Base-by-base conservation (phyloP, 75 land plant genomes). In the Isoetes taiwanensis region DNA sequence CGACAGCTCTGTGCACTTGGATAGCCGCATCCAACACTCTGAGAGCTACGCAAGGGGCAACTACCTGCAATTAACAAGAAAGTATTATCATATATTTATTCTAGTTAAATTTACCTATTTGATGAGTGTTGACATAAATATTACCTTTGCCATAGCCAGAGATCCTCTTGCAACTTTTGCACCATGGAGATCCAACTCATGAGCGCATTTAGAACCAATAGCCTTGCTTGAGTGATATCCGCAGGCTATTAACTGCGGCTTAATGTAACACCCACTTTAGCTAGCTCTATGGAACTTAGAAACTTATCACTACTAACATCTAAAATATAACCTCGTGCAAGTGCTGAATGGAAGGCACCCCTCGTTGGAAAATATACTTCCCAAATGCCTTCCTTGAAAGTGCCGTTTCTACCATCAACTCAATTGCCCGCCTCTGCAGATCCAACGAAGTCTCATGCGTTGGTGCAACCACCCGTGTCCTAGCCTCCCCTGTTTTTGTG, bases 101-200 rank as follows among this genome's bases (percentile, higher is more conserved):
- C n/a, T n/a, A n/a, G n/a, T n/a, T n/a, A n/a, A n/a, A 8, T 3
- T 27, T 3, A 29, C 3, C 25, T 41, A 12, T 62, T 30, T 17
- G 50, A 50, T 30, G 24, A 55, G 2, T n/a, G 24, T 30, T 34
- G 32, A 20, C 59, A 65, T 28, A 19, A 56, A 12, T 14, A 34
- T 62, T 79, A 88, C 98, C 80, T 93, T 93, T 21, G 98, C 98
- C 96, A 93, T 93, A n/a, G 98, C 98, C 17, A 93, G 58, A 42
- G 74, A 77, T 34, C 96, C 98, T 54, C 79, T 74, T 37, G 96
- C 98, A 52, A 75, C 67, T 35, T 80, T 81, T 48, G 83, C 86
- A 56, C 96, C 98, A 59, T 75, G 56, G 9, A 78, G 62, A 54
- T 93, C 98, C 4, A 93, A 77, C 55, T 88, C 88, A 61, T 84